Evolutionary conservation across 768 basidiomycete species (phyloP).

Genomic region (Botryobasidium botryosum): DNA sequence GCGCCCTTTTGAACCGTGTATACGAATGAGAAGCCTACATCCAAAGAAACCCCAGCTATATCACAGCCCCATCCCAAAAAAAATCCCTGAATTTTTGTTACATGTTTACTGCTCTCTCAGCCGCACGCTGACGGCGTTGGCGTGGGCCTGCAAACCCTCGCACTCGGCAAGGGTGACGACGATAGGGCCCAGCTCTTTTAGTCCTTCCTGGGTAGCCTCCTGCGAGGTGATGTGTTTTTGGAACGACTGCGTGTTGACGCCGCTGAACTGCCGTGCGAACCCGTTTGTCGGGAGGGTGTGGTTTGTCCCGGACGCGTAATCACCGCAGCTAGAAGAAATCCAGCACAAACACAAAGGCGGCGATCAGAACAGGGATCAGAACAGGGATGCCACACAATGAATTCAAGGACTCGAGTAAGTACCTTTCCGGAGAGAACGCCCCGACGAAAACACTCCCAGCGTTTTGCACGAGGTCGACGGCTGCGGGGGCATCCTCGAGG

Average conservation of each 20-base stretch:
- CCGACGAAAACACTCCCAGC: slow-evolving; percentile 97
- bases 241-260: slow-evolving; percentile 93
- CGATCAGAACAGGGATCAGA: background rate
- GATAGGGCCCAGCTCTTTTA: slow-evolving; percentile 64
- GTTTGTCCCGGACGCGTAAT: slow-evolving; percentile 97
- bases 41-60: background rate
- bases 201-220: slow-evolving; percentile 65
- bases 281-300: slow-evolving; percentile 95
- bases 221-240: slow-evolving; percentile 99
- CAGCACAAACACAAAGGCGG: background rate
- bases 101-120: slow-evolving; percentile 24
- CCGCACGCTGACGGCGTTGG: slow-evolving; percentile 85
- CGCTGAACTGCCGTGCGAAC: slow-evolving; percentile 95
- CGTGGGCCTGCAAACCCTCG: slow-evolving; percentile 89
- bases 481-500: slow-evolving; percentile 47
- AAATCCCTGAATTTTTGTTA: background rate
- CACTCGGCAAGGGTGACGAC: slow-evolving; percentile 86
- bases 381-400: background rate
- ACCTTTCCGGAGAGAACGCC: slow-evolving; percentile 91
- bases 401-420: slow-evolving; percentile 5
- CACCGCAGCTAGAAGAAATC: slow-evolving; percentile 59
- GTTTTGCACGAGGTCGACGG: slow-evolving; percentile 58
- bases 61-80: background rate
- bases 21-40: no score
- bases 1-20: no score